A percentile compares a stretch with the other conserved stretches of the same genome.
phyloP scores from a whole-genome alignment of 2,329 filamentous ascomycete genomes.

The Colletotrichum euphorbiae region DNA sequence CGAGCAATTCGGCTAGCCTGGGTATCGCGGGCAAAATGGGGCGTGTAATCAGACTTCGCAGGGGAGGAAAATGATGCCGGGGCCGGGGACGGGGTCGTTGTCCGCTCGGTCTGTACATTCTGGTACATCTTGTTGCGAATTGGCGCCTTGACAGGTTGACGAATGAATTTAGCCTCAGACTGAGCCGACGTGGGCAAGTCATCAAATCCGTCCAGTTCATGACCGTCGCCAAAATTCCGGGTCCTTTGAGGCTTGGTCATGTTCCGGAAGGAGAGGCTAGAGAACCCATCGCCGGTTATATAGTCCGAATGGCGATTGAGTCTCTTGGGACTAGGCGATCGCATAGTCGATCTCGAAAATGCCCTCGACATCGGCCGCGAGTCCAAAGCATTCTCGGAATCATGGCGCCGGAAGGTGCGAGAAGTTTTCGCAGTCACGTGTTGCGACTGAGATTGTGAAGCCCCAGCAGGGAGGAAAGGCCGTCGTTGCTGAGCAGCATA shows the following conservation, averaged over 20 bases:
- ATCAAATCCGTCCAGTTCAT: slow-evolving; percentile 92
- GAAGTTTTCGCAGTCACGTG: slow-evolving; percentile 79
- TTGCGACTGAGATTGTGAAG: slow-evolving; percentile 79
- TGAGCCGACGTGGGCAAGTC: slow-evolving; percentile 90
- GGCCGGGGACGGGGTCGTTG: slow-evolving; percentile 64
- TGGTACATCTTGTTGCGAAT: slow-evolving; percentile 69
- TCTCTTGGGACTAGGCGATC: slow-evolving; percentile 70
- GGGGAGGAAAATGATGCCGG: slow-evolving; percentile 68
- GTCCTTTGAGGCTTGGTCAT: slow-evolving; percentile 54
- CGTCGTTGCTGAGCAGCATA: slow-evolving; percentile 66
- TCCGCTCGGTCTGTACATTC: slow-evolving; percentile 66
- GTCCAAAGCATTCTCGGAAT: slow-evolving; percentile 78
- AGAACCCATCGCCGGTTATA: slow-evolving; percentile 39
- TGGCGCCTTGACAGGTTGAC: slow-evolving; percentile 78
- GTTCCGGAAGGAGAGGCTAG: slow-evolving; percentile 37
- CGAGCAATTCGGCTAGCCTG: slow-evolving; percentile 73
- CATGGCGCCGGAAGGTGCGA: slow-evolving; percentile 80
- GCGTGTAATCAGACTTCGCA: slow-evolving; percentile 64
- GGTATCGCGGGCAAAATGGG: slow-evolving; percentile 74
- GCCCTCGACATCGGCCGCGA: slow-evolving; percentile 67
- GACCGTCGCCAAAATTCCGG: slow-evolving; percentile 88
- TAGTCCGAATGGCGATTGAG: slow-evolving; percentile 50
- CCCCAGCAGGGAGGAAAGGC: slow-evolving; percentile 85
- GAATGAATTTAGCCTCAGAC: slow-evolving; percentile 84
- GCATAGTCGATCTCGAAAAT: slow-evolving; percentile 67